A percentile compares a stretch with the other conserved stretches of the same genome.
phyloP scores from a whole-genome alignment of 495 filamentous ascomycete genomes.

The Emericellopsis terricola region DNA sequence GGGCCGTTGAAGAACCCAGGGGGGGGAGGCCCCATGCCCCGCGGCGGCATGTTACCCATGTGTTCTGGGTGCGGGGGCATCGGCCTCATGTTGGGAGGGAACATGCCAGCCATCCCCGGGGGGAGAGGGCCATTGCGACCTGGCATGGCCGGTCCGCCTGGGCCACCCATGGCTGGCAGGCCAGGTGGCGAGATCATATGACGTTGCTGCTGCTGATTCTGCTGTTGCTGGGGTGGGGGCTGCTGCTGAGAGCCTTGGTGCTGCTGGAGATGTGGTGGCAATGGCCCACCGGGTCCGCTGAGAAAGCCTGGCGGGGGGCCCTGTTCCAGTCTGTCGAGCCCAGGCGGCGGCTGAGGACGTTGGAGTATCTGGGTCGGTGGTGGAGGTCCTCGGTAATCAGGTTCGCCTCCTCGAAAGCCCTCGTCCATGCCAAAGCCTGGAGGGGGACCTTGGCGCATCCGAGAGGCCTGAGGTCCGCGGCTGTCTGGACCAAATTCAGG shows the following conservation, averaged over 20 bases:
- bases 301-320: no score
- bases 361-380: conserved; percentile 39
- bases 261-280: conserved; percentile 3
- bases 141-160: no score
- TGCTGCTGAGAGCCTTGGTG: conserved; percentile 13
- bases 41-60: conserved; percentile 16
- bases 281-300: conserved; percentile 9
- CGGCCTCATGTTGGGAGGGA: conserved; percentile 30
- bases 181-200: conserved; percentile 35
- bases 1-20: conserved; percentile 32
- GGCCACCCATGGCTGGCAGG: conserved; percentile 14
- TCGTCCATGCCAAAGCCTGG: conserved; percentile 23
- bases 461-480: conserved; percentile 8
- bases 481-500: conserved; percentile 11
- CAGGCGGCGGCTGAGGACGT: conserved; percentile 30
- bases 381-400: conserved; percentile 17
- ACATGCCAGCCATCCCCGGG: conserved; percentile 20
- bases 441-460: conserved; percentile 10
- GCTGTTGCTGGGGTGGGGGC: conserved; percentile 12
- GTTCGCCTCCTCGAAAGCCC: conserved; percentile 19
- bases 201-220: conserved; percentile 1
- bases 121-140: conserved; percentile 17
- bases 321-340: conserved; percentile 25
- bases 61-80: conserved; percentile 25
- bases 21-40: conserved; percentile 26